These are phyloP conservation scores for barrel medic (Medicago truncatula) DNA, from an alignment of 306 rosid genomes.

Conservation along the genomic window MtrunA17r5.0-ANR NC_053048.1:28520001-28520500, in stretches of 20 bases:
- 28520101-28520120: slow-evolving; percentile 16
- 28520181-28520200: slow-evolving; percentile 4
- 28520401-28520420: slow-evolving; percentile 90
- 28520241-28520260: slow-evolving; percentile 5
- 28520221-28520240: slow-evolving; percentile 18
- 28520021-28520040: not conserved
- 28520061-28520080: not conserved
- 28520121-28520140: not conserved
- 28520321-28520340: slow-evolving; percentile 97
- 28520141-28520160: slow-evolving; percentile 22
- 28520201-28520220: not conserved
- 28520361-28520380: slow-evolving; percentile 84
- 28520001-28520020: not conserved
- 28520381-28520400: slow-evolving; percentile 93
- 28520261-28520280: slow-evolving; percentile 88
- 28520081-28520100: not conserved
- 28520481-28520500: slow-evolving; percentile 26
- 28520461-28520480: slow-evolving; percentile 91
- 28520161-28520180: slow-evolving; percentile 20
- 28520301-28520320: slow-evolving; percentile 92
- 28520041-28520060: not conserved
- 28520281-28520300: slow-evolving; percentile 83
- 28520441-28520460: slow-evolving; percentile 92
- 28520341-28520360: slow-evolving; percentile 75
- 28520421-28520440: slow-evolving; percentile 95